Evolutionary conservation across 176 grass and related monocot genomes (phyloP).

Genomic region (Aechmea fasciata): DNA sequence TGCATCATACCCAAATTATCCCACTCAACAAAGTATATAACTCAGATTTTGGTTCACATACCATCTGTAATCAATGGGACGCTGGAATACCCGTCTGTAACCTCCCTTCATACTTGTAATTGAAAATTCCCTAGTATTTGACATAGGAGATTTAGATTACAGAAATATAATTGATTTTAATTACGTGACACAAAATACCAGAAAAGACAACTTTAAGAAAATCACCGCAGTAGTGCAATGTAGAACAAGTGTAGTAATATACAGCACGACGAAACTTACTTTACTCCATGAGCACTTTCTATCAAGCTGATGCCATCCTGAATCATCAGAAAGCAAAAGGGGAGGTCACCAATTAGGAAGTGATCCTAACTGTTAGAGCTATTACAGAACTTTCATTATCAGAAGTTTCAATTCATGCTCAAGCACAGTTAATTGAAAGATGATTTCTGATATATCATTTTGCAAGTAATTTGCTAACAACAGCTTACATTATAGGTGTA

Average conservation of each 20-base stretch:
- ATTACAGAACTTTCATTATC: too few relatives aligned
- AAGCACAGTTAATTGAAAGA: too few relatives aligned
- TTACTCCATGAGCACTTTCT: slow-evolving; percentile 72
- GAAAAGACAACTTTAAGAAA: background rate
- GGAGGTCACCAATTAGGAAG: background rate
- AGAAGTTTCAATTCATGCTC: too few relatives aligned
- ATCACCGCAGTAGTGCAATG: slow-evolving; percentile 1
- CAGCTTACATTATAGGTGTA: too few relatives aligned
- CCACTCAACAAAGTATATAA: slow-evolving; percentile 13
- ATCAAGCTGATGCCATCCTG: slow-evolving; percentile 95
- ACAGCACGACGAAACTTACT: slow-evolving; percentile 48
- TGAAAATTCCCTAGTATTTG: slow-evolving; percentile 79
- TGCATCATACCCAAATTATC: slow-evolving; percentile 1
- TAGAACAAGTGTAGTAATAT: slow-evolving; percentile 6
- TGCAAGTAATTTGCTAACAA: too few relatives aligned
- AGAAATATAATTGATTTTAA: background rate
- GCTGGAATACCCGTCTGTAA: slow-evolving; percentile 86
- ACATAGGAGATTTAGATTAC: slow-evolving; percentile 8
- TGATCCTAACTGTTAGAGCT: background rate
- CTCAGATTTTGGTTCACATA: slow-evolving; percentile 22
- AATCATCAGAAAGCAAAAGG: slow-evolving; percentile 33
- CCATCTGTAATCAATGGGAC: slow-evolving; percentile 73
- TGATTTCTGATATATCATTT: too few relatives aligned
- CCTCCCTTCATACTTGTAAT: slow-evolving; percentile 89
- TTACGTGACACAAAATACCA: background rate